Evolutionary conservation across 306 rosid species (phyloP).

Genomic region (Quercus parvula): DNA sequence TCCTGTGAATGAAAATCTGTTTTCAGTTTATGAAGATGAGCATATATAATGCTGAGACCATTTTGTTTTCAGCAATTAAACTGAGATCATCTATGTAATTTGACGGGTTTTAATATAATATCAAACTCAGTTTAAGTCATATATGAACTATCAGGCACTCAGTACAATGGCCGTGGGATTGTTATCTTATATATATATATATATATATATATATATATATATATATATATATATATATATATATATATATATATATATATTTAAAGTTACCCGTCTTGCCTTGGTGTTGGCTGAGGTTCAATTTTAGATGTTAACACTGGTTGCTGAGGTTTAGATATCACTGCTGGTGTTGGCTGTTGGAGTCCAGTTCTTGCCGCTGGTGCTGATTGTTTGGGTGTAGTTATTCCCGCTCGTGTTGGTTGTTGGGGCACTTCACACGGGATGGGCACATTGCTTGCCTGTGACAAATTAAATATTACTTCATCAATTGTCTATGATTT

Average conservation of each 20-base stretch:
- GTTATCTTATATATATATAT: too few species aligned
- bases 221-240: too few species aligned
- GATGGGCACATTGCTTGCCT: conserved; percentile 61
- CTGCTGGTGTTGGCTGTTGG: conserved; percentile 9
- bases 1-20: neutral
- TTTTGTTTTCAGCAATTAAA: neutral
- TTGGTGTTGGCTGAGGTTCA: conserved; percentile 20
- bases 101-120: neutral
- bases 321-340: conserved; percentile 10
- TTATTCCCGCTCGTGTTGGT: neutral
- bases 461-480: conserved; percentile 13
- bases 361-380: conserved; percentile 11
- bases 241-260: neutral
- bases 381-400: conserved; percentile 14
- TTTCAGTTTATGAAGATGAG: neutral
- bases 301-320: conserved; percentile 11
- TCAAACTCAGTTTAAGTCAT: neutral
- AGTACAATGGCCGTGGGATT: too few species aligned
- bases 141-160: too few species aligned
- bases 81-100: neutral
- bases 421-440: conserved; percentile 46
- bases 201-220: too few species aligned
- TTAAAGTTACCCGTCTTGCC: conserved; percentile 10
- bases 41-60: neutral
- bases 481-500: neutral